Base-by-base conservation (phyloP, 1,139 yeast species). In the Magnusiomyces sp. region DNA sequence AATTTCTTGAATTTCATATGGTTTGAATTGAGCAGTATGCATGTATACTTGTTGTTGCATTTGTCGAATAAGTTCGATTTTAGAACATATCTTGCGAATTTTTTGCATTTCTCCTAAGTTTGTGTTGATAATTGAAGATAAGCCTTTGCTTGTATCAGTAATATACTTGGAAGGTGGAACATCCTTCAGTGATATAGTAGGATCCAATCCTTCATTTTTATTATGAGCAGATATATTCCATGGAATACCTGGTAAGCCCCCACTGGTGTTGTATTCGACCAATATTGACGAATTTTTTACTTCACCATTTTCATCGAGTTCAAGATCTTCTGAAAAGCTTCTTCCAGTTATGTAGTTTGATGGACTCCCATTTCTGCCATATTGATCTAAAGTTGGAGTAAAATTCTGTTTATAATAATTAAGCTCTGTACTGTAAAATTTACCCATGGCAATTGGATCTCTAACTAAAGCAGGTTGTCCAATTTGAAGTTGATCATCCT, bases 21-120 rank as follows among this genome's bases (percentile, higher is more conserved):
- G 81, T 56, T 77, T 79, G 74, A 82, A 73, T 59, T 83, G 89
- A 0, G 88, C 76, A 52, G 81, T 83, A 63, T 85, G 94, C 51
- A 85, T 73, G 67, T 80, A 80, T 55, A 80, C 83, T 54, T 81
- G 87, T 29, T 89, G 90, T 62, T 92, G 95, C 88, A 92, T 83
- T 65, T 87, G 95, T 54, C 96, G 75, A 53, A 94, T 85, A 48
- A 90, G 71, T 2, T 95, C 83, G 32, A 94, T 87, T 64, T 90
- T 90, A 68, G 88, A 86, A 64, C 97, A 90, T 2, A 87, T 74
- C 60, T 81, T 84, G 50, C 98, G 73, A 37, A 94, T 86, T 59
- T 87, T 89, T 68, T 90, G 97, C 73, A 92, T 87, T 58, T 83
- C 79, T 3, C 74, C 70, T 47, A 94, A 81, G 58, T 89, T 92